Percentiles rank a stretch among this genome's conserved stretches.
phyloP scores from a whole-genome alignment of 2,329 filamentous ascomycete species.

The Tympanopsis confertula region DNA sequence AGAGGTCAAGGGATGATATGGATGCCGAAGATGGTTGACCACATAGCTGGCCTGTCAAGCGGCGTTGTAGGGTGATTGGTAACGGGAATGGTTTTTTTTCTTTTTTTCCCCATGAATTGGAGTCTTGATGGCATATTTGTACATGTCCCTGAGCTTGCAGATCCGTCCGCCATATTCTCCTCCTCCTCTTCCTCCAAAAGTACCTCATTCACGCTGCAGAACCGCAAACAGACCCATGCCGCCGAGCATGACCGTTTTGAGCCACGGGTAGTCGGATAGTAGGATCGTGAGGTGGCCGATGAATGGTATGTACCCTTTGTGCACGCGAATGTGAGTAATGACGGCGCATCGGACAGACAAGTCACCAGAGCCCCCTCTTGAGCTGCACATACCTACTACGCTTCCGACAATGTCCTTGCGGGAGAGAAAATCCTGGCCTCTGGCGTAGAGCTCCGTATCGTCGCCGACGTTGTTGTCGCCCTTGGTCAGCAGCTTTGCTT shows the following conservation, averaged over 20 bases:
- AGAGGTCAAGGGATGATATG: conserved; percentile 52
- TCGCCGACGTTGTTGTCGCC: conserved; percentile 93
- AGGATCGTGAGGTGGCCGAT: conserved; percentile 96
- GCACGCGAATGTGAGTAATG: too few relatives aligned
- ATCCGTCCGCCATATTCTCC: too few relatives aligned
- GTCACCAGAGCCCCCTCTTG: too few relatives aligned
- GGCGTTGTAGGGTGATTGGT: too few relatives aligned
- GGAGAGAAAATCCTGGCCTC: conserved; percentile 75
- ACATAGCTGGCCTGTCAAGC: too few relatives aligned
- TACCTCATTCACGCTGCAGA: conserved; percentile 68
- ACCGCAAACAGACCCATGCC: conserved; percentile 93
- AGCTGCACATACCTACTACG: conserved; percentile 71
- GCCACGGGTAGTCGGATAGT: conserved; percentile 87
- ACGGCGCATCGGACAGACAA: too few relatives aligned
- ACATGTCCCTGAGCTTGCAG: too few relatives aligned
- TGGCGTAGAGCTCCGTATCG: conserved; percentile 83
- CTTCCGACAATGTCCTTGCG: conserved; percentile 86
- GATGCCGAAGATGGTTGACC: conserved; percentile 64
- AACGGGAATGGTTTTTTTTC: too few relatives aligned
- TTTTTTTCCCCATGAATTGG: too few relatives aligned
- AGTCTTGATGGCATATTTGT: too few relatives aligned
- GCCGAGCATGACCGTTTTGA: conserved; percentile 89
- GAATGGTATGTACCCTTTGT: conserved; percentile 90
- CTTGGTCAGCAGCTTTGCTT: conserved; percentile 78
- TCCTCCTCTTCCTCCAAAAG: too few relatives aligned